Evolutionary conservation across 1,284 basidiomycete species (phyloP), one percentile per base, ranked within the genome.

Genomic region (Ceratobasidium sp.): DNA sequence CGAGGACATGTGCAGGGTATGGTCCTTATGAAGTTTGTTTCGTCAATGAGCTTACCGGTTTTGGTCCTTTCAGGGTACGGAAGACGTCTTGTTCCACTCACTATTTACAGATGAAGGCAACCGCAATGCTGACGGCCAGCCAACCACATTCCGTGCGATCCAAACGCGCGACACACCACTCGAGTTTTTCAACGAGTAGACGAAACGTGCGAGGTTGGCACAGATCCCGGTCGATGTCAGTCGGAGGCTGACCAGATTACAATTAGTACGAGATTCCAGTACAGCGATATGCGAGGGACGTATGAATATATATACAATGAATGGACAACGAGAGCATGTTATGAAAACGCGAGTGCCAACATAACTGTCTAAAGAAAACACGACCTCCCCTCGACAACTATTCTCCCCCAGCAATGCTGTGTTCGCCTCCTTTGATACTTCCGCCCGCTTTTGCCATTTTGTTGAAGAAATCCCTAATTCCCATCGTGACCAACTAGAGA

Each of bases 131-230:
- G 88, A 90, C 65, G 89, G 87, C 2, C 88, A 86, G 33, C 88
- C 90, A 1, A 88, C 86, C 27, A 88, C 86, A 50, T 94, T 89
- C 88, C 85, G 87, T 77, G 93, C 92, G 16, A 88, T 94, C 80
- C 92, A 93, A 80, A 88, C 87, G 0, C 81, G 82, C 38, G 87
- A 89, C 74, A 88, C 86, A 14, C 89, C 90, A 10, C 85, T 94
- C 77, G 88, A 91, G 79, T 93, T 93, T 84, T 94, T 94, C 87
- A 90, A 93, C 81, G 91, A 92, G 85, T 93, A 79, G 30, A 44
- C n/a, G 54, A 79, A 48, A 44, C n/a, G 54, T 33, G n/a, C 16
- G 23, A n/a, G 41, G 41, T 23, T 38, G 20, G n/a, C 35, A 6
- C 18, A 65, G 44, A n/a, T 23, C 4, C 23, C 41, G 41, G 30